Evolutionary conservation across 441 rosid genomes (phyloP), one percentile per base, ranked within the genome.

Genomic region (Populus trichocarpa): DNA sequence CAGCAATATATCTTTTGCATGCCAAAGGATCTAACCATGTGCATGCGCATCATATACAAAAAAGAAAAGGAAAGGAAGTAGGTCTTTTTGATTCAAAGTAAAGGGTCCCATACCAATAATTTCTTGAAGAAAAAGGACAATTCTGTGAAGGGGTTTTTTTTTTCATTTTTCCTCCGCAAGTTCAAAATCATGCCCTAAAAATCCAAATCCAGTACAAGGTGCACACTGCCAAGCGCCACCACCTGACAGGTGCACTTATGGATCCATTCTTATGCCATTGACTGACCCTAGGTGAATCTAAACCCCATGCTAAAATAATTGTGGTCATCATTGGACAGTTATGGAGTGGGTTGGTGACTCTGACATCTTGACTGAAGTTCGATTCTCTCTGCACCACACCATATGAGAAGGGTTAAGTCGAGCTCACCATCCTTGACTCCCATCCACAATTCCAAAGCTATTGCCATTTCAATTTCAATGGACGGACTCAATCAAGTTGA

Each of bases 281-380:
- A 40, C 16, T 40, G 12, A 40, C 50, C 50, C 50, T 11, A 0
- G 18, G 23, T 6, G 23, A 6, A 53, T 20, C 23, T 0, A 0
- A 6, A 42, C 71, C 71, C 22, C 35, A 22, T 4, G 68, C 72
- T 76, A 28, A 30, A 64, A 40, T 14, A 11, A 40, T 57, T 36
- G 26, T 32, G 32, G 70, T 8, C 77, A 20, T 13, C 28, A 74
- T 73, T 70, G 76, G 78, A 20, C 14, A 33, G 66, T 67, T 16
- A 7, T 20, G 0, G 57, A 83, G 85, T 79, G 82, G 81, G 85
- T 77, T 83, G 78, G 67, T 70, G 81, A 30, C 72, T 7, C 8
- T 36, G 63, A 57, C 63, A 20, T 18, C 22, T 53, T 53, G 61
- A 18, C 61, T 7, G 63, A 6, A 57, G n/a, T 20, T 57, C 20